Base-by-base conservation (phyloP, 2,329 filamentous ascomycete species). In the Huntiella moniliformis region DNA sequence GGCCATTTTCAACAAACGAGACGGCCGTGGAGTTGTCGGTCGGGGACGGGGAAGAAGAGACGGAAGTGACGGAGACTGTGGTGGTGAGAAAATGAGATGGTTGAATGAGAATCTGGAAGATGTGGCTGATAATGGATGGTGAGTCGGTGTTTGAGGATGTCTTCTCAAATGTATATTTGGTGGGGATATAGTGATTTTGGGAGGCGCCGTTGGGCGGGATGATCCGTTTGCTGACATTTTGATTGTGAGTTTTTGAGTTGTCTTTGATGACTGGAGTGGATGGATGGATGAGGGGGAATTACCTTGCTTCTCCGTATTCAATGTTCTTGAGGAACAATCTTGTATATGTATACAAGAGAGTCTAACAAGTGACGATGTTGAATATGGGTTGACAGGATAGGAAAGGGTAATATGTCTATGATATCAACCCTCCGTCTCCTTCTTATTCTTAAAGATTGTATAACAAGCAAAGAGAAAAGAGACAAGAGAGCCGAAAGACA, bases 1-100 rank as follows among this genome's bases (percentile, higher is more conserved):
- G 10, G 77, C 54, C 5, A 70, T 56, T 42, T 77, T 68, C 49
- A 79, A 58, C 12, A 78, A 63, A 47, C 72, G 67, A 48, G 71
- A 73, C 4, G 72, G 73, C 34, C 70, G 70, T 42, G 71, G 62
- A n/a, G 71, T 63, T 42, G 74, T 71, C 60, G 79, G 77, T 55
- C 77, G 71, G 55, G 74, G 73, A 51, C 77, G 70, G 11, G 76
- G 76, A 33, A 80, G 65, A 45, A 82, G 67, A 11, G 74, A 76
- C 10, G 79, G 82, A 42, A 86, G 70, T 51, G 74, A 73, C 2
- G 79, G 81, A 2, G 78, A 88, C 3, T 79, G 78, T 18, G 79
- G 82, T 1, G 68, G 69, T 18, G 73, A 77, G 58, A 74, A 77
- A 53, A 78, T 63, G 35, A 82, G 68, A 51, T 82, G 74, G 54